These are phyloP conservation scores for Colletotrichum tofieldiae DNA, from an alignment of 2,329 filamentous ascomycete genomes.

Conservation along the genomic window DNA sequence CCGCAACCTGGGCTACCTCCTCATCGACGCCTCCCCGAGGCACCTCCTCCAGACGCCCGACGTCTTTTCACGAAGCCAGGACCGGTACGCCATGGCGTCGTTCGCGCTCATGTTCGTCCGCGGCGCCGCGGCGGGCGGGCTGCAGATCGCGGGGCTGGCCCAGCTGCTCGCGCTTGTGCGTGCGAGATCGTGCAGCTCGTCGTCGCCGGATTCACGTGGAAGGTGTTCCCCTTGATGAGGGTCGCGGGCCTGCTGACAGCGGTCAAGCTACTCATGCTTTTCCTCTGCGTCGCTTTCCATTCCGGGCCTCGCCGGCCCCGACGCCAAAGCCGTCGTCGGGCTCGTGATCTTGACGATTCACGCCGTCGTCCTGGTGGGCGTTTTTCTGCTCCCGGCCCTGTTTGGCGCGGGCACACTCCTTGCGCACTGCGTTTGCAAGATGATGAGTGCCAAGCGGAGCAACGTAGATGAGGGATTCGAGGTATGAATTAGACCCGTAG, in stretches of 20 bases:
- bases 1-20: conserved; percentile 49
- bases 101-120: background rate
- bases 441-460: background rate
- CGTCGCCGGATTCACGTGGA: conserved; percentile 72
- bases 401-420: background rate
- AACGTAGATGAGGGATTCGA: background rate
- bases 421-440: background rate
- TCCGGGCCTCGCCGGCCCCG: background rate
- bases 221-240: background rate
- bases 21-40: conserved; percentile 68
- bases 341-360: background rate
- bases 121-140: no score
- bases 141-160: no score
- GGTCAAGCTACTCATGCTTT: background rate
- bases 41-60: conserved; percentile 48
- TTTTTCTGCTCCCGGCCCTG: background rate
- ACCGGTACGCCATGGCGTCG: conserved; percentile 67
- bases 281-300: background rate
- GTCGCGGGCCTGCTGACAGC: background rate
- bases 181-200: conserved; percentile 54
- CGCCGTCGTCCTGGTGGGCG: background rate
- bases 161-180: no score
- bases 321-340: background rate
- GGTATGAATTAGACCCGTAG: background rate
- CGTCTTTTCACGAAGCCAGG: conserved; percentile 60